Percentiles rank a stretch among this genome's conserved stretches.
Evolutionary conservation across 164 flowering plant genomes (phyloP).

Genomic region (Pachysandra terminalis): DNA sequence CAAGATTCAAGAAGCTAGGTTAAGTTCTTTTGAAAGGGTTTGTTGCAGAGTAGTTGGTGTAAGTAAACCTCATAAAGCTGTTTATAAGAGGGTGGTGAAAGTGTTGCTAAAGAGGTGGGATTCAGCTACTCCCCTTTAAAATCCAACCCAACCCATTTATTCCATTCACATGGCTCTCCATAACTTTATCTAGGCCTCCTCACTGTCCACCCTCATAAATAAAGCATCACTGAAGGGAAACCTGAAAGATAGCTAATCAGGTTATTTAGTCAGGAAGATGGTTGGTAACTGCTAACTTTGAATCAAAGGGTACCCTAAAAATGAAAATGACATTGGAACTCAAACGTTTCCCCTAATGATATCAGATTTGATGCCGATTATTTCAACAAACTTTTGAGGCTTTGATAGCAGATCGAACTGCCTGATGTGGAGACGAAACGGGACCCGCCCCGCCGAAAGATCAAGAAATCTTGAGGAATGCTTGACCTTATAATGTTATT

Average conservation of each 20-base stretch:
- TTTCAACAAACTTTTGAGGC: neutral
- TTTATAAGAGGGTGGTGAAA: neutral
- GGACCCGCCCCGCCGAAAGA: too few species aligned
- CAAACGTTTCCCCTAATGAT: too few species aligned
- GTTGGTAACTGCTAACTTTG: too few species aligned
- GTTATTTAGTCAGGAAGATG: neutral
- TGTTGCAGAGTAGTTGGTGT: conserved; percentile 7
- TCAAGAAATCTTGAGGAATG: too few species aligned
- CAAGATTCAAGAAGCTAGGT: too few species aligned
- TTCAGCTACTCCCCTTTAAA: conserved; percentile 16
- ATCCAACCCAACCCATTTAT: conserved; percentile 17
- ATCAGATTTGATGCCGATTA: too few species aligned
- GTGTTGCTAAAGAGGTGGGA: conserved; percentile 2
- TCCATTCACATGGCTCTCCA: conserved; percentile 11
- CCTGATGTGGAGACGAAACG: too few species aligned
- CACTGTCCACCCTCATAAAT: neutral
- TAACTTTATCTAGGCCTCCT: conserved; percentile 1
- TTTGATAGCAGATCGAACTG: too few species aligned
- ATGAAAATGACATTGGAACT: too few species aligned
- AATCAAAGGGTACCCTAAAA: neutral
- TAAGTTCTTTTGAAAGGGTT: neutral
- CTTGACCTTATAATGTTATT: too few species aligned
- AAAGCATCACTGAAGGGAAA: neutral
- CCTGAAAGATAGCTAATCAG: neutral
- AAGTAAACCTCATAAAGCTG: neutral